A percentile compares a stretch with the other conserved stretches of the same genome.
phyloP scores from a whole-genome alignment of 257 asterid species.

The Forsythia viridissima region DNA sequence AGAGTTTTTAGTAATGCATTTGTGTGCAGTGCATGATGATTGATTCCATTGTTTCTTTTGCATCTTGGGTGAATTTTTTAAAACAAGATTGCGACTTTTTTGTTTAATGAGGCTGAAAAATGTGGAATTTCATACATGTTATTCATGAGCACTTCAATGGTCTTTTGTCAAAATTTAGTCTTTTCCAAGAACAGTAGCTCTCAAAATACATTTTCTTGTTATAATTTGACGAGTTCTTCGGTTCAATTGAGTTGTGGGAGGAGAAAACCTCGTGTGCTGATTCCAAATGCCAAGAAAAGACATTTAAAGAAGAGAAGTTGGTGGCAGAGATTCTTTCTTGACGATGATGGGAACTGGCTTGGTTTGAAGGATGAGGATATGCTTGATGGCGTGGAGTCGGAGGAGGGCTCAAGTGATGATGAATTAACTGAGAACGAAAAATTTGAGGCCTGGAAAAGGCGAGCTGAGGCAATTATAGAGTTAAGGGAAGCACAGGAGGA shows the following conservation, averaged over 20 bases:
- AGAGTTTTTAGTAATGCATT: constrained; percentile 29
- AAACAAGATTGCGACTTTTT: constrained; percentile 46
- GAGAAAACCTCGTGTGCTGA: constrained; percentile 52
- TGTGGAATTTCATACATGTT: constrained; percentile 60
- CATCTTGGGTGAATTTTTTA: constrained; percentile 23
- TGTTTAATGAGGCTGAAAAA: constrained; percentile 57
- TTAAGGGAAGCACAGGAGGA: constrained; percentile 92
- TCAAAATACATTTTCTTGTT: constrained; percentile 29
- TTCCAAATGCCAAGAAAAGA: constrained; percentile 70
- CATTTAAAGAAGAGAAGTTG: constrained; percentile 58
- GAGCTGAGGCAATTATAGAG: constrained; percentile 91
- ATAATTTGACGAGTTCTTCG: constrained; percentile 30
- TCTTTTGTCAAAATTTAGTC: constrained; percentile 58
- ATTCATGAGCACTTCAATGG: constrained; percentile 90
- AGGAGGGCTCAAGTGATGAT: constrained; percentile 43
- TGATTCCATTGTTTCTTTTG: constrained; percentile 34
- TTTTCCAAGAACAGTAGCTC: constrained; percentile 35
- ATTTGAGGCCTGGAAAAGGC: constrained; percentile 93
- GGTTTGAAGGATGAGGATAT: constrained; percentile 80
- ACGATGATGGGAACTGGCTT: constrained; percentile 87
- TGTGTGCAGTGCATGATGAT: constrained; percentile 39
- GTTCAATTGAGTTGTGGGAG: constrained; percentile 41
- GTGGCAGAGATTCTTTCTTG: constrained; percentile 84
- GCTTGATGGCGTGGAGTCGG: constrained; percentile 61
- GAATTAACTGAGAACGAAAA: constrained; percentile 76